Evolutionary conservation across 2,329 filamentous ascomycete genomes (phyloP).

Genomic region (Botrytis squamosa): DNA sequence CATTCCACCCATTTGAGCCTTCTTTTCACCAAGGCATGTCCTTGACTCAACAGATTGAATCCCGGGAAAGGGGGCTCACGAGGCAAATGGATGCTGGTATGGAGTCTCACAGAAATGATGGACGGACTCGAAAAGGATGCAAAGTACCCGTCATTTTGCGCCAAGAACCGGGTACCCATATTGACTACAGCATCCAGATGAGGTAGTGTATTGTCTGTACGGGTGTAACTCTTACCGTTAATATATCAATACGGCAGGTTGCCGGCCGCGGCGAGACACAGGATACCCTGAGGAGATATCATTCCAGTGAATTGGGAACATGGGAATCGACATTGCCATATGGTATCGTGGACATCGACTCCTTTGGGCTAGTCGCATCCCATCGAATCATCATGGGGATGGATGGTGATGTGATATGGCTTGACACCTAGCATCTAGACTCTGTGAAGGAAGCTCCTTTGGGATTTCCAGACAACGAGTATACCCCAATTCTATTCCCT

Average conservation of each 20-base stretch:
- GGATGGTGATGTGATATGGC: not conserved
- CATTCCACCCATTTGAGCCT: slow-evolving; percentile 1
- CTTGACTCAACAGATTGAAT: not conserved
- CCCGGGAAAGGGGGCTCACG: slow-evolving; percentile 15
- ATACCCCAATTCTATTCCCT: not conserved
- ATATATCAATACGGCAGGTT: slow-evolving; percentile 21
- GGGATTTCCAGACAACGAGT: not conserved
- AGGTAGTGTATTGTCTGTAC: slow-evolving; percentile 12
- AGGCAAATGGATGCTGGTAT: slow-evolving; percentile 8
- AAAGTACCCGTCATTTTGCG: slow-evolving; percentile 16
- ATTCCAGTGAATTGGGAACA: not conserved
- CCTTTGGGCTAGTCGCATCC: not conserved
- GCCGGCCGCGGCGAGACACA: slow-evolving; percentile 7
- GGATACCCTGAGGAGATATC: slow-evolving; percentile 14
- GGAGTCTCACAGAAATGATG: slow-evolving; percentile 3
- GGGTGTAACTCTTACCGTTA: slow-evolving; percentile 21
- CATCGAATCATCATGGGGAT: not conserved
- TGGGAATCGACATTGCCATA: slow-evolving; percentile 7
- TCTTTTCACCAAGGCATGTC: slow-evolving; percentile 10
- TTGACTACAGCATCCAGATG: slow-evolving; percentile 14
- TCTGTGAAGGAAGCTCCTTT: not conserved
- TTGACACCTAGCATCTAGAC: not conserved
- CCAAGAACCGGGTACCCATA: slow-evolving; percentile 22
- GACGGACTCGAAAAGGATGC: slow-evolving; percentile 14
- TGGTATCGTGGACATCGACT: not conserved